These are phyloP conservation scores for Apiospora malaysiana DNA, from an alignment of 2,329 filamentous ascomycete species.

Conservation along the genomic window DNA sequence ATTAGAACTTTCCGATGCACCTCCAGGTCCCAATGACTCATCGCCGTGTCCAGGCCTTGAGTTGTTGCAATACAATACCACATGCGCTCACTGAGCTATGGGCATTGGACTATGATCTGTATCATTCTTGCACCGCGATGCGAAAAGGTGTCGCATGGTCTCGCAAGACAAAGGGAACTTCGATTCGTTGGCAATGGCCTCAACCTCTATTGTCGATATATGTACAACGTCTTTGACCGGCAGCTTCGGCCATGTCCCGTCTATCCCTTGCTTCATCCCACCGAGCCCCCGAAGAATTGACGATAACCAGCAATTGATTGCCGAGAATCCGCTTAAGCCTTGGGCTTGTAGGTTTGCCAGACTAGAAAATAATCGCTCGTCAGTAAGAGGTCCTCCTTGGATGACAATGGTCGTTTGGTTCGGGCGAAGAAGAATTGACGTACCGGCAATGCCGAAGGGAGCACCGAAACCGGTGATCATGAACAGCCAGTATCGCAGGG, in stretches of 20 bases:
- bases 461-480: conserved; percentile 60
- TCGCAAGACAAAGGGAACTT: conserved; percentile 2
- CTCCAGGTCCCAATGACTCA: neutral
- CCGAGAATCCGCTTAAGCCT: conserved; percentile 41
- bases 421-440: conserved; percentile 43
- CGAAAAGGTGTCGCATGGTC: neutral
- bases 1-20: neutral
- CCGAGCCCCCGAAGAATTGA: conserved; percentile 4
- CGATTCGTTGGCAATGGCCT: conserved; percentile 22
- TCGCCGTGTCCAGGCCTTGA: neutral
- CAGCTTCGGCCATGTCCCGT: conserved; percentile 21
- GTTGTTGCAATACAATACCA: too few species aligned
- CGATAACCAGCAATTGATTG: conserved; percentile 10
- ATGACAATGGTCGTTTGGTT: neutral
- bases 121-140: neutral
- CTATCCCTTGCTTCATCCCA: conserved; percentile 25
- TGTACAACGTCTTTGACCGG: conserved; percentile 25
- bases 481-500: conserved; percentile 81
- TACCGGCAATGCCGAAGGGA: conserved; percentile 69
- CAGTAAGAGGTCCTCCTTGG: conserved; percentile 25
- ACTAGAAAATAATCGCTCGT: conserved; percentile 44
- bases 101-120: neutral
- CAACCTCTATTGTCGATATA: conserved; percentile 28
- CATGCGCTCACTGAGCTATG: neutral
- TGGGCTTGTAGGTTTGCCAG: conserved; percentile 57